Evolutionary conservation across 495 filamentous ascomycete species (phyloP), one percentile per base, ranked within the genome.

Genomic region (Neurospora tetraspora): DNA sequence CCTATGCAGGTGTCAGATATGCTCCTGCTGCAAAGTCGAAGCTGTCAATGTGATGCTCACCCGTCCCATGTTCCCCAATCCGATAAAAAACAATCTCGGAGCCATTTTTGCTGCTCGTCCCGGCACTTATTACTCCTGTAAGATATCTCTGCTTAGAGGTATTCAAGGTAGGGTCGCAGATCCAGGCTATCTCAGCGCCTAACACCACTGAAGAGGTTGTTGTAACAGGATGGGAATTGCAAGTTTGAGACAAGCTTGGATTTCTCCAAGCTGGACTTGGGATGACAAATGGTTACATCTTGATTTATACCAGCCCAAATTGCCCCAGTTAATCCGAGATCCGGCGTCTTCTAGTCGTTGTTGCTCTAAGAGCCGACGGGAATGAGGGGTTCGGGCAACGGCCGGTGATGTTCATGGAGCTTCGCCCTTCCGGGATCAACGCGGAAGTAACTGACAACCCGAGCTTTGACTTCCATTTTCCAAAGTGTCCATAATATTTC

Each of bases 1-100:
- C 94, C 92, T 96, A 80, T 5, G 70, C 36, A 59, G 45, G 16
- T 71, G 11, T 65, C 72, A 34, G 16, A 53, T 61, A 59, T 70
- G 45, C 68, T 18, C 40, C 23, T 65, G 65, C 43, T 31, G 39
- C 16, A 71, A 75, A 42, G 36, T 10, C 20, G 23, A 18, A 18
- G 14, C 34, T 70, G 61, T n/a, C 43, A 65, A 37, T 37, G 6
- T 69, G 16, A 37, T 43, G 84, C 89, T 84, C 85, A 94, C 93
- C 73, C 92, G 86, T 73, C 94, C 94, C 88, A 97, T 97, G 80
- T 97, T 97, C 10, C 94, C 94, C 71, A 97, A 85, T 70, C 94
- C 94, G 71, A 97, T 91, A 90, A 91, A 97, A 77, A 94, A 84
- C 68, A 94, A 69, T 78, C 87, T 89, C 74, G 88, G 87, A 68